Evolutionary conservation across 768 basidiomycete species (phyloP).

Genomic region (Ramaria rubella): DNA sequence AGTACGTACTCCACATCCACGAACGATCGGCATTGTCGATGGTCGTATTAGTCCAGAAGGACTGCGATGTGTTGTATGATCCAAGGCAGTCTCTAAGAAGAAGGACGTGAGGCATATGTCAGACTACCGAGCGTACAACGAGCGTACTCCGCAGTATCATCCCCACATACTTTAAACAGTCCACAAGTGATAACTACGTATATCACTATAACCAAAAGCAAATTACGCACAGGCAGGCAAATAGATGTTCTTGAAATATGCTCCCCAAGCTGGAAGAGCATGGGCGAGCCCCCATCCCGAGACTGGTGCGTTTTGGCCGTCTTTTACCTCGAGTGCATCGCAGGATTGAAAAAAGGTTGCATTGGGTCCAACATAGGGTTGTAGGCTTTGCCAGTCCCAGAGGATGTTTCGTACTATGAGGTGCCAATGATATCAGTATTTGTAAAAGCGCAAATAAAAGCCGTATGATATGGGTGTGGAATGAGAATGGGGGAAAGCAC

Average conservation of each 20-base stretch:
- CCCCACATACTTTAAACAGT: slow-evolving; percentile 47
- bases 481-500: too few species aligned
- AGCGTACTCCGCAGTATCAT: slow-evolving; percentile 41
- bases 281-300: slow-evolving; percentile 16
- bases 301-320: slow-evolving; percentile 39
- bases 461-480: too few species aligned
- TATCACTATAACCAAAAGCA: not conserved
- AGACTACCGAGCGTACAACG: not conserved
- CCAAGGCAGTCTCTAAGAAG: slow-evolving; percentile 34
- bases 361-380: slow-evolving; percentile 41
- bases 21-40: slow-evolving; percentile 54
- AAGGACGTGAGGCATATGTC: not conserved
- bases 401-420: slow-evolving; percentile 43
- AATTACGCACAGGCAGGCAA: slow-evolving; percentile 3
- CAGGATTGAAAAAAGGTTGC: slow-evolving; percentile 54
- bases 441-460: not conserved
- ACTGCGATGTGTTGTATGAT: slow-evolving; percentile 31
- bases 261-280: slow-evolving; percentile 15
- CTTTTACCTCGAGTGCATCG: slow-evolving; percentile 59
- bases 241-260: slow-evolving; percentile 12
- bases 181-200: too few species aligned
- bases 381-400: slow-evolving; percentile 64
- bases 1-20: slow-evolving; percentile 65
- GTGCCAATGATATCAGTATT: not conserved
- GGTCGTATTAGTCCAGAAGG: slow-evolving; percentile 47